Base-by-base conservation (phyloP, 345 rosid genomes). In the Gossypium arboreum region DNA sequence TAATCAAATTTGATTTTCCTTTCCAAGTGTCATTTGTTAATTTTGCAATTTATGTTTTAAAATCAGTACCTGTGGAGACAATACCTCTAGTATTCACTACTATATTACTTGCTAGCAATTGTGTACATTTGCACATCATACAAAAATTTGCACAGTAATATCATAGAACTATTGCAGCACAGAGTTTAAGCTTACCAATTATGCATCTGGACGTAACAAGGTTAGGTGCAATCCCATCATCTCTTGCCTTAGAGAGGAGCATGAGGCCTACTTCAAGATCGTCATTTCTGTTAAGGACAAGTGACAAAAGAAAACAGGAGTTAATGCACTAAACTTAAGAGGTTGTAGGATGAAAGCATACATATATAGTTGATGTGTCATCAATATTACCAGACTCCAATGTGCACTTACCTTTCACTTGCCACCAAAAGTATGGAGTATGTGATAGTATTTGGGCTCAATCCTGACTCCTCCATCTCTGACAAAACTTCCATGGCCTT, bases 361-460 rank as follows among this genome's bases (percentile, higher is more conserved):
- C 71, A 51, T 34, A 12, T 16, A 5, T 51, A 12, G 58, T 54
- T 17, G 24, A 44, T 18, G 29, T 39, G 57, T 6, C 12, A 57
- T 24, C 9, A 22, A 47, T 52, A 44, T 63, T 76, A 78, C 76
- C 29, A 25, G 8, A 77, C 9, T 29, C 58, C 41, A 50, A 13
- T 50, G 70, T 34, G 22, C 47, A 73, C 84, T 67, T 84, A 92
- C 98, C 82, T 91, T 76, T 94, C 95, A 81, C 97, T 86, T 76
- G 94, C 97, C 79, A 87, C 92, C 76, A 87, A 71, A 79, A 94
- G 95, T 77, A 90, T 80, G 3, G 97, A 91, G 85, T 94, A 94
- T 57, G 98, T 92, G 66, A 94, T 78, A 76, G 81, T 83, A 78
- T 92, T 89, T 78, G 95, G 94, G 68, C 75, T 55, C 81, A 94